Evolutionary conservation across 2,329 filamentous ascomycete genomes (phyloP).

Genomic region (Neofusicoccum kwambonambiense): DNA sequence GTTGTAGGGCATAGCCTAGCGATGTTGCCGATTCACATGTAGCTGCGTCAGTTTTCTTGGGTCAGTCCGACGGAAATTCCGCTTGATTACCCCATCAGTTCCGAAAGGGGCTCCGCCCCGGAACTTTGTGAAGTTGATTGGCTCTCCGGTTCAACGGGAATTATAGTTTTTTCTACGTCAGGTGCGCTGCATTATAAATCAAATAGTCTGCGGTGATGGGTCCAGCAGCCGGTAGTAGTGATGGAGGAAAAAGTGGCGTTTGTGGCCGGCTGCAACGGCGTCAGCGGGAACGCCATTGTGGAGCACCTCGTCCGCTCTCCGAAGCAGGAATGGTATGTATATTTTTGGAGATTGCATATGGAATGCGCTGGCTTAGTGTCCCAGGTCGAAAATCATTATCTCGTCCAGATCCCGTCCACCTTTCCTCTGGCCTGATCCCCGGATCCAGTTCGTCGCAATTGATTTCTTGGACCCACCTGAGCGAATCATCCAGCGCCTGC

Average conservation of each 20-base stretch:
- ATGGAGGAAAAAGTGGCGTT: not conserved
- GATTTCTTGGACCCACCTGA: slow-evolving; percentile 29
- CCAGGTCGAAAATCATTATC: slow-evolving; percentile 28
- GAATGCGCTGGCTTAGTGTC: too few species aligned
- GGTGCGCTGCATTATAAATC: not conserved
- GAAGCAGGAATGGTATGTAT: not conserved
- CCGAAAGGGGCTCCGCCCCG: not conserved
- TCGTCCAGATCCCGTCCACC: slow-evolving; percentile 28
- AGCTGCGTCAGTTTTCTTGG: not conserved
- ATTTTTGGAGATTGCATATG: not conserved
- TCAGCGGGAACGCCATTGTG: not conserved
- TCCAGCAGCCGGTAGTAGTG: not conserved
- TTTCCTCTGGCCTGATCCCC: slow-evolving; percentile 26
- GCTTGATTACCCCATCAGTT: not conserved
- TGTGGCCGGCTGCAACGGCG: not conserved
- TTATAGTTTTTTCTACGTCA: not conserved
- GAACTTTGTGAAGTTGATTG: not conserved
- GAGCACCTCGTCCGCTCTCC: not conserved
- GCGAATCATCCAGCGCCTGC: slow-evolving; percentile 17
- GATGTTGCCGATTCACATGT: not conserved
- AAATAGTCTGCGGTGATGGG: not conserved
- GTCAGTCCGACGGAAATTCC: not conserved
- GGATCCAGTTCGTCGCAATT: slow-evolving; percentile 33
- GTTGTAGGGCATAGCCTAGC: not conserved
- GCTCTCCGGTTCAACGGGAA: not conserved